These are phyloP conservation scores for Leccinum truebloodii DNA, from an alignment of 768 basidiomycete species.

Conservation along the genomic window DNA sequence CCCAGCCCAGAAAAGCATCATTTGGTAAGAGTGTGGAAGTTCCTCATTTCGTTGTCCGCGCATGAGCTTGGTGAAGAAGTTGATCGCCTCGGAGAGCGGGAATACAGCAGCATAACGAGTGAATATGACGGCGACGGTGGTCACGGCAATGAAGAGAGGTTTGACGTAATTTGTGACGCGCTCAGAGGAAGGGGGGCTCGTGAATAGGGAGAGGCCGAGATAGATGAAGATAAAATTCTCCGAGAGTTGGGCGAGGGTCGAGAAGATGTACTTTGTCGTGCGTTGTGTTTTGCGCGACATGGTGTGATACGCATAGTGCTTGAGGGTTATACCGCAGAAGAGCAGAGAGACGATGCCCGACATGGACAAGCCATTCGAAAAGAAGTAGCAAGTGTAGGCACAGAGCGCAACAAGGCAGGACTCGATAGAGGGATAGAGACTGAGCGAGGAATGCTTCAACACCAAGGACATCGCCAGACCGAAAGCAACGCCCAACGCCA, in stretches of 20 bases:
- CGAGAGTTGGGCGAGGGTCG: slow-evolving; percentile 88
- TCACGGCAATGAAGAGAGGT: slow-evolving; percentile 91
- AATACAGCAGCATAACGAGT: slow-evolving; percentile 96
- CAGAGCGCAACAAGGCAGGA: slow-evolving; percentile 94
- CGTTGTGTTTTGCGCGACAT: slow-evolving; percentile 96
- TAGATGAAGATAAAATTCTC: slow-evolving; percentile 99
- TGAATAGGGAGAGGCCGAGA: slow-evolving; percentile 96
- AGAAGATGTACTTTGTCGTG: slow-evolving; percentile 94
- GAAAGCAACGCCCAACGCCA: slow-evolving; percentile 90
- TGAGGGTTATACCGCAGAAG: slow-evolving; percentile 98
- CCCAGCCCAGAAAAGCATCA: slow-evolving; percentile 99
- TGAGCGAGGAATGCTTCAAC: slow-evolving; percentile 91
- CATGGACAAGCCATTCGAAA: slow-evolving; percentile 95
- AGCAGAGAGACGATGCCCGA: slow-evolving; percentile 96
- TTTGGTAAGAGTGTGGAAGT: slow-evolving; percentile 95
- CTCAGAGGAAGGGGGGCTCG: slow-evolving; percentile 74
- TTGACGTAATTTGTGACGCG: slow-evolving; percentile 86
- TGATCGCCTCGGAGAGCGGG: slow-evolving; percentile 93
- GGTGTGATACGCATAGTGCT: slow-evolving; percentile 99
- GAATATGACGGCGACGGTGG: slow-evolving; percentile 89
- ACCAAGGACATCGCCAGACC: slow-evolving; percentile 90
- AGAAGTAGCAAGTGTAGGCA: slow-evolving; percentile 98
- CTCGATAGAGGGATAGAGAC: slow-evolving; percentile 89
- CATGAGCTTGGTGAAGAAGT: slow-evolving; percentile 82
- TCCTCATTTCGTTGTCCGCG: slow-evolving; percentile 88